Conservation (phyloP, 1,139 yeast genomes). For the Diutina sp. region DNA sequence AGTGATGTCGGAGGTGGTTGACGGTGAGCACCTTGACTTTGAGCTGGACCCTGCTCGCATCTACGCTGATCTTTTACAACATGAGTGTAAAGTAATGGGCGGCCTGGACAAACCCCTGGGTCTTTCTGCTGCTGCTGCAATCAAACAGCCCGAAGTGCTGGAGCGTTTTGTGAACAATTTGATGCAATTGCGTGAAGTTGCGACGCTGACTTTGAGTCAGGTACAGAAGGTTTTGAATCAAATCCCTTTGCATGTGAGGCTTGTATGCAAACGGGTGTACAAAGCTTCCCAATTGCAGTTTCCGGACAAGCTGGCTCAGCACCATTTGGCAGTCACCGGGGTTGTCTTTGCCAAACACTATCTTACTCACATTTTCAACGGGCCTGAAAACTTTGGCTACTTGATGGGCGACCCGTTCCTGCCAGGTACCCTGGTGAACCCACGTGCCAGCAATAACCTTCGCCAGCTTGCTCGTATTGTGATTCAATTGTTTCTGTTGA, state of each 20-base stretch:
- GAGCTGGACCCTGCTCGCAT: slow-evolving; percentile 76
- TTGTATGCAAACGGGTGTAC: slow-evolving; percentile 24
- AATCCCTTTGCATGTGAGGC: slow-evolving; percentile 51
- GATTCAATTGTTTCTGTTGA: slow-evolving; percentile 54
- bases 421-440: slow-evolving; percentile 13
- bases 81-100: slow-evolving; percentile 35
- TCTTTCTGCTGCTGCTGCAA: slow-evolving; percentile 54
- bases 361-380: slow-evolving; percentile 49
- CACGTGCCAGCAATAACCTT: slow-evolving; percentile 33
- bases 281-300: slow-evolving; percentile 25
- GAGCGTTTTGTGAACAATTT: slow-evolving; percentile 58
- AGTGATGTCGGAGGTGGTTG: slow-evolving; percentile 31
- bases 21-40: slow-evolving; percentile 46
- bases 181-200: slow-evolving; percentile 59
- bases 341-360: slow-evolving; percentile 53
- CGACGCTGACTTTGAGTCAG: slow-evolving; percentile 43
- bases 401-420: slow-evolving; percentile 15
- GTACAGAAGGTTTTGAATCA: slow-evolving; percentile 22
- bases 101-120: slow-evolving; percentile 13
- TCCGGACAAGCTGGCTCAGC: slow-evolving; percentile 39
- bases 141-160: slow-evolving; percentile 65
- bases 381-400: slow-evolving; percentile 55
- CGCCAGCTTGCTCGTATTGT: slow-evolving; percentile 46
- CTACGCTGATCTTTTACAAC: slow-evolving; percentile 32
- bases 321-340: slow-evolving; percentile 57